Evolutionary conservation across 495 filamentous ascomycete genomes (phyloP), one percentile per base, ranked within the genome.

Genomic region (Aspergillus affinis): DNA sequence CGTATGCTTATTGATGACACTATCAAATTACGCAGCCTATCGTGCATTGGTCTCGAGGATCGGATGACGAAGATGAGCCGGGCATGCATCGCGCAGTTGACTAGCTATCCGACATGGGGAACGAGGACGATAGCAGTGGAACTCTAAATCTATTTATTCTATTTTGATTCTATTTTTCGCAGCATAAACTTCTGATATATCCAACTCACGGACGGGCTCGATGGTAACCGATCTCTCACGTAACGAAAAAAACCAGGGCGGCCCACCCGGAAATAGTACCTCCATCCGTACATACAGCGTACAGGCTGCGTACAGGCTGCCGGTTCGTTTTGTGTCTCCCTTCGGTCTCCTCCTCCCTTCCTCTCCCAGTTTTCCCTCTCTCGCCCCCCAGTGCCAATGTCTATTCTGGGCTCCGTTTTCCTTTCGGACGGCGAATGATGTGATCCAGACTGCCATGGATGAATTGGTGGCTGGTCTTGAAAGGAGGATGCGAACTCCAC

Each of bases 381-480:
- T 49, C 56, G 54, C 46, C 32, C 1, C 55, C 57, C 56, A 50
- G 56, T 51, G 53, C 41, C 54, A 61, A 58, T 64, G 50, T 36
- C 48, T 27, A 20, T 49, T 41, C 58, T 51, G 29, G 8, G 50
- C 29, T 4, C 10, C 13, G 8, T 55, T 44, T 49, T 62, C 29
- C 12, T 61, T 51, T 63, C 57, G 44, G 51, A 51, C 53, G 15
- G 58, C 59, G 53, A 58, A 61, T 60, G 57, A 58, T 59, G 54
- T 58, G 50, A 55, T 41, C 21, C 62, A 26, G 61, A 50, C 61
- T 51, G 57, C 54, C 62, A 62, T 61, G 54, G 50, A 55, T 50
- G 57, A 54, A 32, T 48, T 32, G 54, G 54, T 64, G 65, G 65
- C 57, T 68, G 57, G 56, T 61, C 55, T 41, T 51, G 52, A 57